Percentiles rank a stretch among this genome's conserved stretches.
These are phyloP conservation scores for Aegilops sharonensis DNA, from an alignment of 176 grass and related monocot species.

Conservation along the genomic window DNA sequence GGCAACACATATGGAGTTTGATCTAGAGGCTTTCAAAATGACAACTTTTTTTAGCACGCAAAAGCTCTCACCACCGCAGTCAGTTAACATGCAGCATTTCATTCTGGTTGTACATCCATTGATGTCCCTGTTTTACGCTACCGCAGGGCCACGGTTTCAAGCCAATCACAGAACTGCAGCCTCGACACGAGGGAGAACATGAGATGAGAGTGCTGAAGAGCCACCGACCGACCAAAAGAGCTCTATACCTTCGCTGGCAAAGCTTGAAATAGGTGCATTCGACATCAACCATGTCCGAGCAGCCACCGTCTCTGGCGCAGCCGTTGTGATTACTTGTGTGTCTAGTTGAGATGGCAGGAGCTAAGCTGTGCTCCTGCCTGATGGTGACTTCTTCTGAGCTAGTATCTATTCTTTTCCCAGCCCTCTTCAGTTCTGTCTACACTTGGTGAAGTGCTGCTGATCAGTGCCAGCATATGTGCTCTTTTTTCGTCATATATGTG, in stretches of 20 bases:
- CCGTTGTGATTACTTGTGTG: conserved; percentile 28
- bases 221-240: too few species aligned
- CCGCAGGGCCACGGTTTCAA: conserved; percentile 30
- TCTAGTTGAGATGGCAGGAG: conserved; percentile 26
- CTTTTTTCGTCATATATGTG: background rate
- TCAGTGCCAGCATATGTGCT: background rate
- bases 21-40: background rate
- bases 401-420: background rate
- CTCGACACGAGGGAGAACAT: conserved; percentile 27
- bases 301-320: background rate
- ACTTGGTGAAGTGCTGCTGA: background rate
- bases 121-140: background rate
- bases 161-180: conserved; percentile 16
- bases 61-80: background rate
- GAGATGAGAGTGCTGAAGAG: background rate
- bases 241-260: too few species aligned
- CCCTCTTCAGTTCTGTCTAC: background rate
- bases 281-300: background rate
- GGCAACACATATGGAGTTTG: too few species aligned
- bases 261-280: background rate
- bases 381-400: background rate
- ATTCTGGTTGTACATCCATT: background rate
- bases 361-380: background rate
- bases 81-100: background rate
- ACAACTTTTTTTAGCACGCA: background rate